Conservation (phyloP, 306 rosid genomes). For the Carpinus viminea region DNA sequence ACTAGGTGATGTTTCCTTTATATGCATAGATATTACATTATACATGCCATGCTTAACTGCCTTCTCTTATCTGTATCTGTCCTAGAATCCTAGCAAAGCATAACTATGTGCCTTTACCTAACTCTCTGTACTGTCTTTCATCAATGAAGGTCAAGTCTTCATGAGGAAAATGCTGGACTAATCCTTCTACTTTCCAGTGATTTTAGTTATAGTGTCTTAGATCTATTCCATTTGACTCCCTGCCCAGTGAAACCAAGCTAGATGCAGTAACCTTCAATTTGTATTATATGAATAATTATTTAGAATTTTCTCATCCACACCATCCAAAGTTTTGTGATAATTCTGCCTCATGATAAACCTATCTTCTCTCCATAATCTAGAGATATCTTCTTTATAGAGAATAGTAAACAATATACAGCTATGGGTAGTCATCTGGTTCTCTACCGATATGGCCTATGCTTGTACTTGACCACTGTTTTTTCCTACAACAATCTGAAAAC, state of each 20-base stretch:
- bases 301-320: background rate
- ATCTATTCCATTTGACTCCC: background rate
- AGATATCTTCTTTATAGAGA: background rate
- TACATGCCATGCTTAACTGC: no score
- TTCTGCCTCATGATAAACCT: background rate
- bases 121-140: background rate
- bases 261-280: background rate
- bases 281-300: background rate
- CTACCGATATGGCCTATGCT: background rate
- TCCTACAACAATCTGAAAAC: background rate
- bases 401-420: background rate
- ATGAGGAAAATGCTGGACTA: no score
- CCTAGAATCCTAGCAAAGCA: background rate
- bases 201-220: background rate
- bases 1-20: background rate
- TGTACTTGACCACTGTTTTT: background rate
- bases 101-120: background rate
- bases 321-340: background rate
- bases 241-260: background rate
- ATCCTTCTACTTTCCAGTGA: background rate
- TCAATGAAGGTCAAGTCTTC: background rate
- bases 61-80: background rate
- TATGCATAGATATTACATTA: background rate
- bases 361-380: background rate
- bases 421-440: background rate